Conservation (phyloP, 306 rosid species). For the Rubus parviflorus region DNA sequence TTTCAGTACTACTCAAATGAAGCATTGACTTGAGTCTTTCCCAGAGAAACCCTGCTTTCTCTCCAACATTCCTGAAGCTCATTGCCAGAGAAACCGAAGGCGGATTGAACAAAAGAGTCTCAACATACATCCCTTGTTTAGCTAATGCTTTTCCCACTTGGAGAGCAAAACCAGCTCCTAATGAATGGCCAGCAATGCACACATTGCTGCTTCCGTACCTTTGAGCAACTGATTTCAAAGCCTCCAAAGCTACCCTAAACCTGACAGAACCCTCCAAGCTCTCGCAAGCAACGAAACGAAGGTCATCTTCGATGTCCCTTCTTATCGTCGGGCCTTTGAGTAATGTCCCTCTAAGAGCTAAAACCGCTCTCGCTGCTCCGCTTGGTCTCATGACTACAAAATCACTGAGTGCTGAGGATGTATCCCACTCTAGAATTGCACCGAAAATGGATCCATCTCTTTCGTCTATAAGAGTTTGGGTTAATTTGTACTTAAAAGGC, state of each 20-base stretch:
- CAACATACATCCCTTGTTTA: constrained; percentile 75
- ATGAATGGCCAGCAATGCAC: constrained; percentile 86
- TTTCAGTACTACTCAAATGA: constrained; percentile 40
- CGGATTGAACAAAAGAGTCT: constrained; percentile 86
- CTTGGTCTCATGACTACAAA: constrained; percentile 65
- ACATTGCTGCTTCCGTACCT: constrained; percentile 69
- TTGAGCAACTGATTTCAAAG: constrained; percentile 59
- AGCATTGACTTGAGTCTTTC: constrained; percentile 64
- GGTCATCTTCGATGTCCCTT: constrained; percentile 85
- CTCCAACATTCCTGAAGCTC: constrained; percentile 63
- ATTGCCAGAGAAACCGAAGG: constrained; percentile 82
- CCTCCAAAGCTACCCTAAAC: constrained; percentile 57
- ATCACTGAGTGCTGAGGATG: constrained; percentile 66
- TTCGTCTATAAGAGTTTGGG: constrained; percentile 62
- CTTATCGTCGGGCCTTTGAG: constrained; percentile 74
- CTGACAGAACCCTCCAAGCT: constrained; percentile 87
- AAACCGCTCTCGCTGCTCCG: constrained; percentile 84
- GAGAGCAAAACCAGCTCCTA: constrained; percentile 93
- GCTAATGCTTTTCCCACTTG: constrained; percentile 85
- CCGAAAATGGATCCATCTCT: constrained; percentile 94
- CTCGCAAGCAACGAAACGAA: constrained; percentile 87
- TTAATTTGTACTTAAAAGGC: constrained; percentile 80
- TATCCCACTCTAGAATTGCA: constrained; percentile 85
- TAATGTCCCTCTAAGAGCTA: constrained; percentile 85
- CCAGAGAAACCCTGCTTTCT: constrained; percentile 70